phyloP scores from a whole-genome alignment of 2,329 filamentous ascomycete species.

The Penicillium glabrum region DNA sequence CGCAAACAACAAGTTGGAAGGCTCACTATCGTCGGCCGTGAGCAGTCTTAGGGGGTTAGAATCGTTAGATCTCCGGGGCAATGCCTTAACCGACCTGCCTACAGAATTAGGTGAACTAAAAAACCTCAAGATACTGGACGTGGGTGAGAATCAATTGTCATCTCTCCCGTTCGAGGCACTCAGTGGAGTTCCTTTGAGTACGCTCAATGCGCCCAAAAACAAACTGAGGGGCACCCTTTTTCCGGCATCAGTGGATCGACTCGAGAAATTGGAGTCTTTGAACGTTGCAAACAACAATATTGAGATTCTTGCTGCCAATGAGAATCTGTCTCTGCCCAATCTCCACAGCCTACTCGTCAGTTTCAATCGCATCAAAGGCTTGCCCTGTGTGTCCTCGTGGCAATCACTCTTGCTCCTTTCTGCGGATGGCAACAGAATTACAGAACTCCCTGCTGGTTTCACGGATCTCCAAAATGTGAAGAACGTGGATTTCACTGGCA shows the following conservation, averaged over 20 bases:
- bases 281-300: slow-evolving; percentile 78
- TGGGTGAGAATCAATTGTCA: slow-evolving; percentile 75
- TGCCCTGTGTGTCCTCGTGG: slow-evolving; percentile 78
- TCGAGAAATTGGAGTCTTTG: slow-evolving; percentile 69
- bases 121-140: slow-evolving; percentile 71
- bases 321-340: slow-evolving; percentile 64
- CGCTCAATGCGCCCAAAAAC: slow-evolving; percentile 76
- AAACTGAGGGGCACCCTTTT: slow-evolving; percentile 73
- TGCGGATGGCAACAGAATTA: slow-evolving; percentile 79
- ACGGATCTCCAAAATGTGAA: slow-evolving; percentile 65
- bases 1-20: slow-evolving; percentile 72
- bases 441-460: slow-evolving; percentile 74
- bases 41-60: slow-evolving; percentile 69
- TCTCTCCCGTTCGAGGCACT: slow-evolving; percentile 70
- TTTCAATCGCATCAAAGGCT: slow-evolving; percentile 70
- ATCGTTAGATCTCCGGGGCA: slow-evolving; percentile 76
- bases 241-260: slow-evolving; percentile 55
- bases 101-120: slow-evolving; percentile 64
- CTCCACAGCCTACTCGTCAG: slow-evolving; percentile 75
- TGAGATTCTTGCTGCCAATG: slow-evolving; percentile 49
- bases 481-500: slow-evolving; percentile 79
- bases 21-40: slow-evolving; percentile 65
- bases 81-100: slow-evolving; percentile 73
- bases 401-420: slow-evolving; percentile 69
- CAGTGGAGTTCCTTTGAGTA: slow-evolving; percentile 66